Evolutionary conservation across 2,329 filamentous ascomycete genomes (phyloP).

Genomic region (Beauveria brongniartii): DNA sequence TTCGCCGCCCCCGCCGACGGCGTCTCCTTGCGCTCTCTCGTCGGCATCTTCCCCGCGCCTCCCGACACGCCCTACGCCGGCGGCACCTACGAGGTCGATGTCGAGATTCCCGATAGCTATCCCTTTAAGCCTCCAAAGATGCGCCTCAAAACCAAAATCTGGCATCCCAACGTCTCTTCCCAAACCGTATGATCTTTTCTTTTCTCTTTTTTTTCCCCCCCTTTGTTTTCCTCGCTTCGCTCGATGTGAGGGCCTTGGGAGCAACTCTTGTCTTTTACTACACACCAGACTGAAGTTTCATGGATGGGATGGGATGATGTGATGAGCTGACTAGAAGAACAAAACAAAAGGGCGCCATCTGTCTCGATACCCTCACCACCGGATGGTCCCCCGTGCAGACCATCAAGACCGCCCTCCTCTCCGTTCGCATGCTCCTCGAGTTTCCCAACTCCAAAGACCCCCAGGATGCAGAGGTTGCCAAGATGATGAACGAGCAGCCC

Average conservation of each 20-base stretch:
- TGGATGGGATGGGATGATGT: neutral
- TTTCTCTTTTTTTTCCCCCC: conserved; percentile 13
- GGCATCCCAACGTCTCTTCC: conserved; percentile 95
- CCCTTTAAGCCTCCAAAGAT: conserved; percentile 89
- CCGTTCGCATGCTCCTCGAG: conserved; percentile 85
- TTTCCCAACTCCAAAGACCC: conserved; percentile 93
- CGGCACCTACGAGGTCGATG: conserved; percentile 73
- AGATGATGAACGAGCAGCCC: conserved; percentile 75
- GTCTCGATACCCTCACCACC: conserved; percentile 80
- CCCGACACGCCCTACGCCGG: conserved; percentile 91
- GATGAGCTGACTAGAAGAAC: neutral
- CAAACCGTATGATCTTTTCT: conserved; percentile 60
- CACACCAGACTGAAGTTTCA: neutral
- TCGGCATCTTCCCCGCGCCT: conserved; percentile 75
- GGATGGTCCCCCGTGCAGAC: conserved; percentile 95
- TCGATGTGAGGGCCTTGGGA: neutral
- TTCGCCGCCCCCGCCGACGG: conserved; percentile 56
- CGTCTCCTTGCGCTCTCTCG: conserved; percentile 71
- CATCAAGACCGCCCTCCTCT: conserved; percentile 90
- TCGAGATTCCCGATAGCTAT: conserved; percentile 80
- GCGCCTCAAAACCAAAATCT: conserved; percentile 87
- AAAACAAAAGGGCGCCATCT: conserved; percentile 73
- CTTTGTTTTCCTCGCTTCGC: neutral
- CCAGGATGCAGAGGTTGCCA: conserved; percentile 90
- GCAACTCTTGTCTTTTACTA: neutral